Conservation (phyloP, 352 stramenopile species). For the Pythium volutum region DNA sequence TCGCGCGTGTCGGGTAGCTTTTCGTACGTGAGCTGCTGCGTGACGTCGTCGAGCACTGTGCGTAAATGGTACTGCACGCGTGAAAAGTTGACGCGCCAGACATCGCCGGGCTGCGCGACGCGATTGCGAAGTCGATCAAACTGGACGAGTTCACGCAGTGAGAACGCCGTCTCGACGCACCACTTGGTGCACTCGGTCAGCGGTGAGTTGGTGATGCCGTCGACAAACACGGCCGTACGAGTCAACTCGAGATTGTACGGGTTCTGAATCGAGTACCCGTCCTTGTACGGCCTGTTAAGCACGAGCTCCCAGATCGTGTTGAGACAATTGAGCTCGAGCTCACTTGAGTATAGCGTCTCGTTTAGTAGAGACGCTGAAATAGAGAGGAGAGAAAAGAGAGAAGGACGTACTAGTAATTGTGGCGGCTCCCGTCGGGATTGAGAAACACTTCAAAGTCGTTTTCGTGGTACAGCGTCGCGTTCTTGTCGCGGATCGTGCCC, state of each 20-base stretch:
- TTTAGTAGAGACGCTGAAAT: background rate
- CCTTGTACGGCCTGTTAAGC: constrained; percentile 85
- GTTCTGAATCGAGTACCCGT: constrained; percentile 80
- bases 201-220: constrained; percentile 74
- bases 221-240: constrained; percentile 51
- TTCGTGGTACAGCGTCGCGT: constrained; percentile 85
- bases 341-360: constrained; percentile 47
- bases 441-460: constrained; percentile 94
- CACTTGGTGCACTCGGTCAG: constrained; percentile 60
- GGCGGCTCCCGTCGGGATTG: constrained; percentile 73
- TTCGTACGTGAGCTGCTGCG: constrained; percentile 41
- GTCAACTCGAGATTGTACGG: constrained; percentile 58
- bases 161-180: constrained; percentile 82
- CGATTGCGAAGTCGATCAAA: constrained; percentile 46
- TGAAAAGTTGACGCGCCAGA: constrained; percentile 90
- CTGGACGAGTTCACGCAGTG: constrained; percentile 60
- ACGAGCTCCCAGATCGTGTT: constrained; percentile 92
- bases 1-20: constrained; percentile 50
- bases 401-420: constrained; percentile 82
- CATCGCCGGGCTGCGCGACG: constrained; percentile 32
- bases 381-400: background rate
- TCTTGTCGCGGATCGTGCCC: constrained; percentile 64
- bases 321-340: constrained; percentile 90
- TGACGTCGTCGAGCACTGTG: constrained; percentile 43
- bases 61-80: constrained; percentile 81